phyloP scores from a whole-genome alignment of 2,329 filamentous ascomycete genomes.

The Fusarium keratoplasticum region DNA sequence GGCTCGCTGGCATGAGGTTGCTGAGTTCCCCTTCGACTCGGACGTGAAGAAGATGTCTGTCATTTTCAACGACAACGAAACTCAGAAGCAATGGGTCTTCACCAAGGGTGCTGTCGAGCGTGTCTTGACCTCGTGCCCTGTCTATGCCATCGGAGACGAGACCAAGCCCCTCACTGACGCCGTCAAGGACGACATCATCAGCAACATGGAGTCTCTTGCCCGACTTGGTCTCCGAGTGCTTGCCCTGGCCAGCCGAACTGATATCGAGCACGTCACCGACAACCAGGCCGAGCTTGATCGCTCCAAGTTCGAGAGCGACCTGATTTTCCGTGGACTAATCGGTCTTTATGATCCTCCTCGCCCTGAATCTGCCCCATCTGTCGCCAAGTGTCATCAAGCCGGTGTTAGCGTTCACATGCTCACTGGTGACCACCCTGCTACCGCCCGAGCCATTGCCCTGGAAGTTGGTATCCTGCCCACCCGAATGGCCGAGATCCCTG shows the following conservation, averaged over 20 bases:
- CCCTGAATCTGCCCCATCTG: slow-evolving; percentile 71
- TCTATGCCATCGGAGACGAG: slow-evolving; percentile 58
- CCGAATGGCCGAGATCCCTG: slow-evolving; percentile 62
- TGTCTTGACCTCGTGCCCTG: slow-evolving; percentile 71
- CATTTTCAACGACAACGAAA: slow-evolving; percentile 64
- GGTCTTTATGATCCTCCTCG: slow-evolving; percentile 81
- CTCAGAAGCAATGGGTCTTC: slow-evolving; percentile 61
- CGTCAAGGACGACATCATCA: slow-evolving; percentile 67
- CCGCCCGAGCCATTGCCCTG: slow-evolving; percentile 71
- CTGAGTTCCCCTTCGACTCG: slow-evolving; percentile 80
- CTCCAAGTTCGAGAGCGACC: slow-evolving; percentile 67
- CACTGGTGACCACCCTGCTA: slow-evolving; percentile 76
- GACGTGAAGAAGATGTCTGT: slow-evolving; percentile 83
- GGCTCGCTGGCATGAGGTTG: slow-evolving; percentile 67
- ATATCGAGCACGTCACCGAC: slow-evolving; percentile 50
- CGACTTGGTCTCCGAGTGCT: slow-evolving; percentile 76
- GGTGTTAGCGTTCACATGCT: slow-evolving; percentile 76
- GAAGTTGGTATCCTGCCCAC: slow-evolving; percentile 72
- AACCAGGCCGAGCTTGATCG: slow-evolving; percentile 61
- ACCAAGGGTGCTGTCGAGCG: slow-evolving; percentile 78
- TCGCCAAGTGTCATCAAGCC: slow-evolving; percentile 68
- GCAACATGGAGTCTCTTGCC: slow-evolving; percentile 76
- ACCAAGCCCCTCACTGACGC: slow-evolving; percentile 62
- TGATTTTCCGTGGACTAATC: slow-evolving; percentile 75
- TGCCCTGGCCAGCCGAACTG: slow-evolving; percentile 68